Conservation (phyloP, 129 eudicot species). For the Saposhnikovia divaricata region DNA sequence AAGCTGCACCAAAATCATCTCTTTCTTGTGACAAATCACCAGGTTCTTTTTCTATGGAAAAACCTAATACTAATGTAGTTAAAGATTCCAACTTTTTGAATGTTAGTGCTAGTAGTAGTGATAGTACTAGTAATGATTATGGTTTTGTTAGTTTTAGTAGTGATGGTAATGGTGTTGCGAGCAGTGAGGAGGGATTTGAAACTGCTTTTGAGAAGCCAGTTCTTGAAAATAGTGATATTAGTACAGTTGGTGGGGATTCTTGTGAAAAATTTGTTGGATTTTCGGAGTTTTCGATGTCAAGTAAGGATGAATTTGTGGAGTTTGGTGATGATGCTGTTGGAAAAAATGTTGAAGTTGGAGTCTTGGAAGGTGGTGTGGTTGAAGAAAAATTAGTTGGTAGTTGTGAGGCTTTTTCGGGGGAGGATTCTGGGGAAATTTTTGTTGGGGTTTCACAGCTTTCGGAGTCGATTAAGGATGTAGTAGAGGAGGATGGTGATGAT, state of each 20-base stretch:
- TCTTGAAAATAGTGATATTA: not conserved
- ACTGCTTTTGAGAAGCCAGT: not conserved
- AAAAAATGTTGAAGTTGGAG: not conserved
- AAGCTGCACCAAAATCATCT: not conserved
- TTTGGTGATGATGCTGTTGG: not conserved
- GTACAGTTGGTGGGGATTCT: not conserved
- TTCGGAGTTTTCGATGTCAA: not conserved
- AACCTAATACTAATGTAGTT: not conserved
- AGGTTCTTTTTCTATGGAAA: not conserved
- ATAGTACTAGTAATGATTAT: not conserved
- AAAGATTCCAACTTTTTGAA: not conserved
- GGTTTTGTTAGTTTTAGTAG: not conserved
- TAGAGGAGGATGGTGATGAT: not conserved
- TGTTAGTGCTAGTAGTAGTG: not conserved
- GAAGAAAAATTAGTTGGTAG: not conserved
- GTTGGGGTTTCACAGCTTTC: not conserved
- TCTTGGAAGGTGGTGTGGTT: not conserved
- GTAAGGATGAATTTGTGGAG: not conserved
- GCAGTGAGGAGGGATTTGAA: not conserved
- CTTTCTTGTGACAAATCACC: not conserved
- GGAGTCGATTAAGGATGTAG: not conserved
- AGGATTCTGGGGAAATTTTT: not conserved
- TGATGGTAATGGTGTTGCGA: not conserved
- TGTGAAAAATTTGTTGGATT: not conserved
- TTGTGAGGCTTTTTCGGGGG: not conserved